Conservation (phyloP, 768 basidiomycete genomes). For the Boletus bicolor region DNA sequence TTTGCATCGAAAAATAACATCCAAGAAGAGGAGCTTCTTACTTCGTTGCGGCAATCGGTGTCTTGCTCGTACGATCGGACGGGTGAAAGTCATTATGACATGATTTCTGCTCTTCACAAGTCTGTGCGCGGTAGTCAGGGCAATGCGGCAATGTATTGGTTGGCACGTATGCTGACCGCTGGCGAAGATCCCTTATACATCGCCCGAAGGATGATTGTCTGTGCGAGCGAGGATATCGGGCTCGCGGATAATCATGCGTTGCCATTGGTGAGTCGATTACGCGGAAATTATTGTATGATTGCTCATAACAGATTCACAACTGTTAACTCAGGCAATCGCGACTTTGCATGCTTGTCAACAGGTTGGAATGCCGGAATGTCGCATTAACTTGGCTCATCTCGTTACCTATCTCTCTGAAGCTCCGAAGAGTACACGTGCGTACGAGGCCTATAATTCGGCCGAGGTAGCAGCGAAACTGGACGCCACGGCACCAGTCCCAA, state of each 20-base stretch:
- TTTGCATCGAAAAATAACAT: conserved; percentile 42
- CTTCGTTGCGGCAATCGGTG: conserved; percentile 58
- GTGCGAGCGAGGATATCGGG: conserved; percentile 85
- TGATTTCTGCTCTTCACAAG: conserved; percentile 85
- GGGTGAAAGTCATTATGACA: conserved; percentile 75
- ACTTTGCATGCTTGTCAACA: conserved; percentile 62
- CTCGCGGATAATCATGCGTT: conserved; percentile 76
- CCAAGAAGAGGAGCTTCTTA: conserved; percentile 49
- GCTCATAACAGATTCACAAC: not conserved
- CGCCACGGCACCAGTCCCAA: conserved; percentile 57
- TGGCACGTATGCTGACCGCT: conserved; percentile 76
- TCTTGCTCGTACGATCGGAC: conserved; percentile 69
- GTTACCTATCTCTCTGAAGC: conserved; percentile 80
- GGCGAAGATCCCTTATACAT: conserved; percentile 83
- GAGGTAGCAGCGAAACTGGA: conserved; percentile 57
- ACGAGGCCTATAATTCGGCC: conserved; percentile 72
- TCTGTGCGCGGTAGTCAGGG: conserved; percentile 74
- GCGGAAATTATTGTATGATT: conserved; percentile 6
- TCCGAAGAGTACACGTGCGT: conserved; percentile 76
- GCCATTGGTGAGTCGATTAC: conserved; percentile 50
- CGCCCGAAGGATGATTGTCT: conserved; percentile 69
- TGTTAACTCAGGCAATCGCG: conserved; percentile 49
- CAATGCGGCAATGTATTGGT: conserved; percentile 82
- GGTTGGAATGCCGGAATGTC: conserved; percentile 80
- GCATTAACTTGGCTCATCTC: conserved; percentile 74